Conservation (phyloP, 768 basidiomycete genomes). For the Lepiota subincarnata region DNA sequence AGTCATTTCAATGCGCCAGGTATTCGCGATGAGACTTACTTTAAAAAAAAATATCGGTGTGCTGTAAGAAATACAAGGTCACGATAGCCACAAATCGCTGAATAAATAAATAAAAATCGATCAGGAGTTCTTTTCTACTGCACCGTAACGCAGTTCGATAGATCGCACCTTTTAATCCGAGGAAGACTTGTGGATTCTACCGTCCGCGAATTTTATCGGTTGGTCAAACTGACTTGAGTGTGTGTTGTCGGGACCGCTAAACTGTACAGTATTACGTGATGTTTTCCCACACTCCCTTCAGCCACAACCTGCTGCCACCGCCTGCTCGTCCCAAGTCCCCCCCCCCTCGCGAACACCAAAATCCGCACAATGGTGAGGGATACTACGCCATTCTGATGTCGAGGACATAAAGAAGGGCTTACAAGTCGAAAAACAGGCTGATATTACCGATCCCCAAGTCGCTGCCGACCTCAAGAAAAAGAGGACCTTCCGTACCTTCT, state of each 20-base stretch:
- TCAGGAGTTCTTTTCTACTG: background rate
- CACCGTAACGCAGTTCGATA: background rate
- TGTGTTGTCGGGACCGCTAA: slow-evolving; percentile 19
- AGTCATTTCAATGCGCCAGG: background rate
- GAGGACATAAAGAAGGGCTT: slow-evolving; percentile 11
- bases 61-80: slow-evolving; percentile 25
- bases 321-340: slow-evolving; percentile 16
- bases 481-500: slow-evolving; percentile 98
- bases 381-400: slow-evolving; percentile 7
- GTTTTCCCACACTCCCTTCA: slow-evolving; percentile 20
- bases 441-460: slow-evolving; percentile 88
- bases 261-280: slow-evolving; percentile 64
- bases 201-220: slow-evolving; percentile 30
- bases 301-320: slow-evolving; percentile 37
- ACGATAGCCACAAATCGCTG: slow-evolving; percentile 96
- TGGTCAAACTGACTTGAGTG: slow-evolving; percentile 16
- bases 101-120: slow-evolving; percentile 14
- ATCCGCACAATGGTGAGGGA: slow-evolving; percentile 35
- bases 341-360: slow-evolving; percentile 19
- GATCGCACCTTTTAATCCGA: slow-evolving; percentile 76
- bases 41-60: slow-evolving; percentile 22
- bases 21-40: slow-evolving; percentile 30
- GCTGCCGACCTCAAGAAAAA: slow-evolving; percentile 99
- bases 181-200: slow-evolving; percentile 96
- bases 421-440: slow-evolving; percentile 50